phyloP scores from a whole-genome alignment of 1,139 yeast species.

The Suhomyces yuchorum region DNA sequence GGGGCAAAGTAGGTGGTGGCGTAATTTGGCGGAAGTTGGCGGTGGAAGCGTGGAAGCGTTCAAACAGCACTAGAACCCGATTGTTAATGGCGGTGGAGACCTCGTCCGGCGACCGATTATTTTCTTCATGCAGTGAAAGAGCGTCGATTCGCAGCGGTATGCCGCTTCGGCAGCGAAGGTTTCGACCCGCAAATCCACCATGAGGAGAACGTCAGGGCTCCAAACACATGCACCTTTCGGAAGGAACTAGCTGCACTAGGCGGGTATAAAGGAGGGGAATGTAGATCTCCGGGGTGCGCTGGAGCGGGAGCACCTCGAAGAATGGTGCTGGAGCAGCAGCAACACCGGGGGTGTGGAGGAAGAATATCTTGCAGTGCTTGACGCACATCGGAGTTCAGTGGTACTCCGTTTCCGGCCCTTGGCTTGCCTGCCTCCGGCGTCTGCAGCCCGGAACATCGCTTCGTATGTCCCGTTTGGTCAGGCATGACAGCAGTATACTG shows the following conservation, averaged over 20 bases:
- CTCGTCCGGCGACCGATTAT: not conserved
- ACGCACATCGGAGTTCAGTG: too few relatives aligned
- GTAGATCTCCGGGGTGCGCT: not conserved
- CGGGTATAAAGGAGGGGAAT: conserved; percentile 1
- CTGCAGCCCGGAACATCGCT: not conserved
- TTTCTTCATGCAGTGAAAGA: not conserved
- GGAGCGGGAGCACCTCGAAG: too few relatives aligned
- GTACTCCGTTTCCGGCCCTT: not conserved
- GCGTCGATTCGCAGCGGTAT: conserved; percentile 3
- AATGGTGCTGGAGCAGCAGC: too few relatives aligned
- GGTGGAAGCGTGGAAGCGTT: not conserved
- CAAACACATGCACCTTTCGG: not conserved
- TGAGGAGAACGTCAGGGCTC: not conserved
- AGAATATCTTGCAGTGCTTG: too few relatives aligned
- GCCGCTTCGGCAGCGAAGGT: conserved; percentile 8
- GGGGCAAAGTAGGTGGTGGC: not conserved
- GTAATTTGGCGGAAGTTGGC: not conserved
- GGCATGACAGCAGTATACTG: not conserved
- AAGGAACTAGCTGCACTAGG: not conserved
- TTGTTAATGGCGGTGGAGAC: not conserved
- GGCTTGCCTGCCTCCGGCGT: not conserved
- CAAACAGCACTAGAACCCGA: not conserved
- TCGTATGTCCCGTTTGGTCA: not conserved
- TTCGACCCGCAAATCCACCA: not conserved
- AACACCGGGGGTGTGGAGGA: too few relatives aligned